phyloP scores from a whole-genome alignment of 2,329 filamentous ascomycete genomes.

The Akanthomyces lecanii region DNA sequence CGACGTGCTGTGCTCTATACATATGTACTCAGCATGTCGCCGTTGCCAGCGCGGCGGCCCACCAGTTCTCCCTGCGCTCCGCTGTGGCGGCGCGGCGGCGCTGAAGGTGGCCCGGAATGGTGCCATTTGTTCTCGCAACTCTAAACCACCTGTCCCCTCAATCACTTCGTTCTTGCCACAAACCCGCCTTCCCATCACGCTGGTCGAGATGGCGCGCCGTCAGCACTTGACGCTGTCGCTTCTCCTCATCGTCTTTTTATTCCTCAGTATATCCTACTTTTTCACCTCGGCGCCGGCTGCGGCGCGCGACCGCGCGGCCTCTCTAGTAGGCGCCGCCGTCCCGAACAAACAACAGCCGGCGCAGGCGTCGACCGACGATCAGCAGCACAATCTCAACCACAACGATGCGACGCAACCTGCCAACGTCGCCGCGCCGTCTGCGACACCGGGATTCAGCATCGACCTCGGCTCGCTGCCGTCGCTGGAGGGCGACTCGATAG shows the following conservation, averaged over 20 bases:
- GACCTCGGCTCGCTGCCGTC: conserved; percentile 42
- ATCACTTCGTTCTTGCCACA: neutral
- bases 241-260: conserved; percentile 50
- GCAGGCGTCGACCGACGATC: neutral
- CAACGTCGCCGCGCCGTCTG: conserved; percentile 21
- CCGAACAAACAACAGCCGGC: neutral
- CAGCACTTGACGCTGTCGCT: conserved; percentile 51
- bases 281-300: conserved; percentile 31
- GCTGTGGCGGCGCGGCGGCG: neutral
- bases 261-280: conserved; percentile 56
- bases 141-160: neutral
- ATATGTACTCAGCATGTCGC: neutral
- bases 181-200: neutral
- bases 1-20: neutral
- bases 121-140: conserved; percentile 5
- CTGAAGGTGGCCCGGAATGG: neutral
- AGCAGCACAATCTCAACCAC: neutral
- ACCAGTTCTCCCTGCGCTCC: neutral
- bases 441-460: conserved; percentile 28
- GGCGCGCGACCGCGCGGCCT: conserved; percentile 11
- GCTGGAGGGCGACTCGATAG: conserved; percentile 66
- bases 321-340: neutral
- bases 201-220: conserved; percentile 45
- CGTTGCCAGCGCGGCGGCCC: neutral
- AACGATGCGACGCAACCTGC: conserved; percentile 22